Percentiles rank a stretch among this genome's conserved stretches.
Conservation (phyloP, 257 asterid species). For the Rubia yunnanensis region DNA sequence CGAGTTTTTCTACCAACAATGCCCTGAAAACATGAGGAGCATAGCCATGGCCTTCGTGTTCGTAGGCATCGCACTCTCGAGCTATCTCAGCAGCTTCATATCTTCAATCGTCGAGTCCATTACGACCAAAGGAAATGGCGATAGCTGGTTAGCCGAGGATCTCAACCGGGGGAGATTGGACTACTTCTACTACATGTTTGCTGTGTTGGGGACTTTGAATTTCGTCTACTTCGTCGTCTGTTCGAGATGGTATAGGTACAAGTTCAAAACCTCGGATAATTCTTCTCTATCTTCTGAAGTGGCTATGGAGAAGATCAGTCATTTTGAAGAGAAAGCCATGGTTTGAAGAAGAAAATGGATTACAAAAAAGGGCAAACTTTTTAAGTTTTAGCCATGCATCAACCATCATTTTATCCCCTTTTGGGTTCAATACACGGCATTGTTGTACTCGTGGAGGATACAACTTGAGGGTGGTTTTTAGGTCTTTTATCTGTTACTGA, state of each 20-base stretch:
- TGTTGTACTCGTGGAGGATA: too few relatives aligned
- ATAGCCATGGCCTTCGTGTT: constrained; percentile 28
- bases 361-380: neutral
- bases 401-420: too few relatives aligned
- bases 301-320: constrained; percentile 8
- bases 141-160: constrained; percentile 31
- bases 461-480: too few relatives aligned
- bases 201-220: constrained; percentile 17
- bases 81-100: constrained; percentile 24
- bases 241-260: constrained; percentile 32
- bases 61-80: constrained; percentile 18
- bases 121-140: constrained; percentile 12
- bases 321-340: constrained; percentile 5
- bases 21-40: constrained; percentile 36
- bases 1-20: constrained; percentile 31
- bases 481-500: too few relatives aligned
- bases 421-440: too few relatives aligned
- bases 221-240: constrained; percentile 21
- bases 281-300: constrained; percentile 4
- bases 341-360: constrained; percentile 9
- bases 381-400: too few relatives aligned
- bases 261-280: constrained; percentile 12
- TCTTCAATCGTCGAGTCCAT: constrained; percentile 18
- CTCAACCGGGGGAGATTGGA: constrained; percentile 33
- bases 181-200: constrained; percentile 24